Evolutionary conservation across 495 filamentous ascomycete genomes (phyloP), one percentile per base, ranked within the genome.

Genomic region (Penicillium crystallinum): DNA sequence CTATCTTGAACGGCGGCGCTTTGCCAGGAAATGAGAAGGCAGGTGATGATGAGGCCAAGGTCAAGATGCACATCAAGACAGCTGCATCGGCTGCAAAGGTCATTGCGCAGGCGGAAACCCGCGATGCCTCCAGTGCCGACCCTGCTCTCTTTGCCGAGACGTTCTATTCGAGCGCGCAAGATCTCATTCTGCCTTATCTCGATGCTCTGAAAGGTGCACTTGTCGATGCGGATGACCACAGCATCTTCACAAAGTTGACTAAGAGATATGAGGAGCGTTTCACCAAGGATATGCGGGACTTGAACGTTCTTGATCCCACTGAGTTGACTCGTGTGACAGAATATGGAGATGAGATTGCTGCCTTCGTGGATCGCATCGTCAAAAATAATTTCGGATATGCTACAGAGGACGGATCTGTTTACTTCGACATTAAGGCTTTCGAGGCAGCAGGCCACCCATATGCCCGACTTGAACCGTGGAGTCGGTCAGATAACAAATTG

Each of bases 41-140:
- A 1, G 83, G 84, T 0, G 89, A 95, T 54, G 82, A 86, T 50
- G 87, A 95, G 56, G 82, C 84, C 3, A 97, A 97, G 75, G 70
- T 89, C 45, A 96, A 95, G 64, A 96, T 96, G 91, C 90, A 96
- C 58, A 81, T 96, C 49, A 87, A 81, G 62, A 95, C 89, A 2
- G 83, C 85, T 47, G 73, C 77, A 17, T 74, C 81, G 1, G 84
- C 87, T 2, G 77, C 82, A 11, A 61, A 70, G 38, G 81, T 80
- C 8, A 76, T 90, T 27, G 63, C 53, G 33, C 65, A 66, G 65
- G 73, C 54, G 46, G 69, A 44, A 57, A 70, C 37, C 53, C 73
- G 63, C 58, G 74, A 30, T 69, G 71, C 17, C 25, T 48, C 57
- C 4, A 57, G 44, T 41, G 44, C 55, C 7, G 59, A 54, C 5